Evolutionary conservation across 768 basidiomycete genomes (phyloP).

Genomic region (Phanerochaete carnosa): DNA sequence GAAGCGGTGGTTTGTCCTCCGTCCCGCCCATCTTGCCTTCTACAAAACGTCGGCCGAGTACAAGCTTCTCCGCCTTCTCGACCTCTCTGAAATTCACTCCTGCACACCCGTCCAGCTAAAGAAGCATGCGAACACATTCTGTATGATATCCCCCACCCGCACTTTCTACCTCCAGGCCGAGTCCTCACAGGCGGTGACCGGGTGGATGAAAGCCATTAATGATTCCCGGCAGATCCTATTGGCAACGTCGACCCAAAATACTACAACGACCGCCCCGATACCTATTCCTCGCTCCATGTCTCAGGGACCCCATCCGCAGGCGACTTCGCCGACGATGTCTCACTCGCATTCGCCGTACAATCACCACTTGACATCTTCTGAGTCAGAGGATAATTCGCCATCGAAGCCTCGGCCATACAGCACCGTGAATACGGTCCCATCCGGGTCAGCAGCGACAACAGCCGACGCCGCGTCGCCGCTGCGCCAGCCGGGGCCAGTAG

Average conservation of each 20-base stretch:
- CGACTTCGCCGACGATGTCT: constrained; percentile 45
- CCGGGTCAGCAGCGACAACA: constrained; percentile 23
- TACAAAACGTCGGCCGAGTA: constrained; percentile 97
- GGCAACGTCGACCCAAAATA: constrained; percentile 58
- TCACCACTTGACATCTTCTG: constrained; percentile 66
- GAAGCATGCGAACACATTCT: constrained; percentile 85
- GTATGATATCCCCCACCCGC: constrained; percentile 83
- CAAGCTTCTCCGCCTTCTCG: constrained; percentile 83
- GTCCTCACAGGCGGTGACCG: constrained; percentile 64
- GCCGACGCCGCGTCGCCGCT: constrained; percentile 39
- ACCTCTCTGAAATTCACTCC: constrained; percentile 85
- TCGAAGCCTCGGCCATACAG: constrained; percentile 40
- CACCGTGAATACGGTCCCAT: constrained; percentile 12
- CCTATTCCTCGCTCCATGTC: constrained; percentile 27
- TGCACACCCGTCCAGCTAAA: constrained; percentile 87
- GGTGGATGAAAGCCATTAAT: constrained; percentile 84
- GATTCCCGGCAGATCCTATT: constrained; percentile 65
- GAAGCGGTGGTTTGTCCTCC: constrained; percentile 96
- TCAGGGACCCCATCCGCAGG: constrained; percentile 6
- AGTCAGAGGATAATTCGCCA: constrained; percentile 71
- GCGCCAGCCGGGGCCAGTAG: constrained; percentile 39
- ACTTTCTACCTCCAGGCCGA: constrained; percentile 91
- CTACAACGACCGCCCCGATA: constrained; percentile 37
- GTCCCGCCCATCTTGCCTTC: constrained; percentile 89
- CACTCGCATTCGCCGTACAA: constrained; percentile 36